Evolutionary conservation across 371 early-diverging fungal genomes (phyloP).

Genomic region (Mucor racemosus): DNA sequence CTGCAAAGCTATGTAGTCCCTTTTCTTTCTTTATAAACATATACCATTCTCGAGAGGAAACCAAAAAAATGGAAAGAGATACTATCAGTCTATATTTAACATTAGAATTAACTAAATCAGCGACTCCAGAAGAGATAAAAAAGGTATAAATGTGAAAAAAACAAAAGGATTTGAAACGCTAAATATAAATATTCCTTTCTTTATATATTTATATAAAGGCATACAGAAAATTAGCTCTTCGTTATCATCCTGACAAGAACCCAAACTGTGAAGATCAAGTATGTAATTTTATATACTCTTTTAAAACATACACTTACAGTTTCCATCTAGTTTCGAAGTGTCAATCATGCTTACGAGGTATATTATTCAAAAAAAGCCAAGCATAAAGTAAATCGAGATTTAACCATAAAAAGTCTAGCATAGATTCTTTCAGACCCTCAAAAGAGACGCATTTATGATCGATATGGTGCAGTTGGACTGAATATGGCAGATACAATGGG

Average conservation of each 20-base stretch:
- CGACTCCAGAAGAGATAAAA: conserved; percentile 72
- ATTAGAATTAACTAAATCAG: conserved; percentile 61
- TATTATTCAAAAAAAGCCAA: neutral
- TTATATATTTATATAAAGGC: neutral
- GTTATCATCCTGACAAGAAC: conserved; percentile 83
- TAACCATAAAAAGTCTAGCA: neutral
- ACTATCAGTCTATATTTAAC: conserved; percentile 49
- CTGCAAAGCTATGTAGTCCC: neutral
- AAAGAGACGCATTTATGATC: conserved; percentile 81
- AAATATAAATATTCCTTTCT: neutral
- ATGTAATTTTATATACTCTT: conserved; percentile 1
- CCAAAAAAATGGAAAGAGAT: conserved; percentile 1
- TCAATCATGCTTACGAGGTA: conserved; percentile 85
- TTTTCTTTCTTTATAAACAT: neutral
- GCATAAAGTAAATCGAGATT: neutral
- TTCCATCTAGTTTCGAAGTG: conserved; percentile 69
- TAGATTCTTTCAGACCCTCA: conserved; percentile 67
- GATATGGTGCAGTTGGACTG: conserved; percentile 86
- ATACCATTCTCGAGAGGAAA: neutral
- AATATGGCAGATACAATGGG: conserved; percentile 77
- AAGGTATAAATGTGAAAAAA: conserved; percentile 41
- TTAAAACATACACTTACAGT: neutral
- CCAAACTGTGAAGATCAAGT: conserved; percentile 60
- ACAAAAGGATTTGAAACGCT: neutral
- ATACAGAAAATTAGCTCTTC: conserved; percentile 65